Conservation (phyloP, 305 asterid species). For the Fraxinus xanthoxyloides region DNA sequence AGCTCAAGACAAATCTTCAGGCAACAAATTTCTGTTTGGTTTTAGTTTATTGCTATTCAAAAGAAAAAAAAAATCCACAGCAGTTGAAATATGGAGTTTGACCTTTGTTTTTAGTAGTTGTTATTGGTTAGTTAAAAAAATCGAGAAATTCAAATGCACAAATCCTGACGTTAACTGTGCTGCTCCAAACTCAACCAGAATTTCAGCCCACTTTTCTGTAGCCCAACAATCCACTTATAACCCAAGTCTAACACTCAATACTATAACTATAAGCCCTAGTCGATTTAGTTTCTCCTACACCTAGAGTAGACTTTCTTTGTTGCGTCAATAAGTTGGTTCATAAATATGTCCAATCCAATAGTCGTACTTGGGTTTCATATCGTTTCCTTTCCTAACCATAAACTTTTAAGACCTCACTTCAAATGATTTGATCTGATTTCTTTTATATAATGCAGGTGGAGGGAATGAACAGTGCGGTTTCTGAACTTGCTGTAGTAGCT, state of each 20-base stretch:
- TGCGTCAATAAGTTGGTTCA: not conserved
- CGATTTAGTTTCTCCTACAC: not conserved
- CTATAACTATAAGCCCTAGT: not conserved
- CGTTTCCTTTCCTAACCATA: not conserved
- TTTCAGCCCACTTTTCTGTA: not conserved
- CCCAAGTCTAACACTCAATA: not conserved
- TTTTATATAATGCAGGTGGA: constrained; percentile 16
- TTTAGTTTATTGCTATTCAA: not conserved
- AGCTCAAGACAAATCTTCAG: not conserved
- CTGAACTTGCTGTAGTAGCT: constrained; percentile 15
- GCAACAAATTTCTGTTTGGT: not conserved
- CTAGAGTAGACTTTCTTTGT: not conserved
- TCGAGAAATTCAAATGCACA: not conserved
- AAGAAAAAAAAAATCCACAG: not conserved
- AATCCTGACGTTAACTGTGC: not conserved
- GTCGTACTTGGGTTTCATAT: not conserved
- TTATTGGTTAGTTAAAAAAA: not conserved
- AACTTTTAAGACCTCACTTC: not conserved
- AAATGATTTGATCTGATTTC: not conserved
- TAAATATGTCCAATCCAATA: not conserved
- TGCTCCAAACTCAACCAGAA: not conserved
- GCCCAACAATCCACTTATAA: not conserved
- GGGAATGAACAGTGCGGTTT: constrained; percentile 11
- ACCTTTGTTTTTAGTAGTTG: not conserved
- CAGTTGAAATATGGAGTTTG: not conserved